A percentile compares a stretch with the other conserved stretches of the same genome.
Conservation (phyloP, 257 asterid genomes). For the Galeopsis tetrahit region DNA sequence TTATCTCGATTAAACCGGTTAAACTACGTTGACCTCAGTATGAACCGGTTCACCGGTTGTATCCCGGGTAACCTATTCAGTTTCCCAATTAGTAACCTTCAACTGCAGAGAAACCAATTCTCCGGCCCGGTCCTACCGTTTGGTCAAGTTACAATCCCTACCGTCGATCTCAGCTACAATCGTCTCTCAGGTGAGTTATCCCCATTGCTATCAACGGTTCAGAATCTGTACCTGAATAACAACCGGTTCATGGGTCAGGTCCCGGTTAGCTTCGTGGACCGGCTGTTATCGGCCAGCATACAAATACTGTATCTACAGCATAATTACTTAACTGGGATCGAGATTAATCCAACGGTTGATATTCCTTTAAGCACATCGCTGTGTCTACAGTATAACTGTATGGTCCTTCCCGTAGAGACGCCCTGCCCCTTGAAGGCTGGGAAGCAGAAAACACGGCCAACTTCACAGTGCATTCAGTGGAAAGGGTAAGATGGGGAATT, state of each 20-base stretch:
- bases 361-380: conserved; percentile 76
- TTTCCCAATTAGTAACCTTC: conserved; percentile 69
- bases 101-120: conserved; percentile 74
- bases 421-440: conserved; percentile 94
- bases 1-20: conserved; percentile 54
- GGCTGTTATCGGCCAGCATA: conserved; percentile 63
- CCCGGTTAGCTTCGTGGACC: conserved; percentile 73
- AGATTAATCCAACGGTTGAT: conserved; percentile 73
- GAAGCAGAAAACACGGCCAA: conserved; percentile 80
- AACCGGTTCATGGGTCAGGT: conserved; percentile 90
- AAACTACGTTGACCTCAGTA: conserved; percentile 75
- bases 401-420: conserved; percentile 82
- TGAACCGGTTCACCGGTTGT: conserved; percentile 74
- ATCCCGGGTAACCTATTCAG: conserved; percentile 60
- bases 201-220: conserved; percentile 73
- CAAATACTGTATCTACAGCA: conserved; percentile 76
- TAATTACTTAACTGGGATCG: conserved; percentile 85
- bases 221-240: conserved; percentile 74
- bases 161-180: conserved; percentile 87
- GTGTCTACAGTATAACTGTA: conserved; percentile 92
- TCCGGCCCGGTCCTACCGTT: conserved; percentile 65
- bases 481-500: conserved; percentile 57
- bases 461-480: conserved; percentile 74
- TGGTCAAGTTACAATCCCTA: conserved; percentile 59
- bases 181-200: conserved; percentile 78